Conservation (phyloP, 352 stramenopile species). For the Globisporangium lucens region DNA sequence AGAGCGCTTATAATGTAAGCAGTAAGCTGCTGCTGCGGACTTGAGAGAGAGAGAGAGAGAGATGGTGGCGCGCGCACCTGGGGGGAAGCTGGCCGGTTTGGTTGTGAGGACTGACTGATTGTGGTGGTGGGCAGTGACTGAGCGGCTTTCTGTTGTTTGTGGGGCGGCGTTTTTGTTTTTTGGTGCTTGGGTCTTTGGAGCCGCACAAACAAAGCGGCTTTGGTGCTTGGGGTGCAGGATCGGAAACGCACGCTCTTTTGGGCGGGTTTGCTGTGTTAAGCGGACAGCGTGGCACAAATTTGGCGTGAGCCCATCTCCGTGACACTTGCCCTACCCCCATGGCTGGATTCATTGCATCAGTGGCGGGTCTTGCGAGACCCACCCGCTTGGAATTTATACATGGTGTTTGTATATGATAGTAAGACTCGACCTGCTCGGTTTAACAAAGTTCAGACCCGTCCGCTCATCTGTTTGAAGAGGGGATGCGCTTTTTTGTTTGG, state of each 20-base stretch:
- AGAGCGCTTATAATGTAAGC: too few relatives aligned
- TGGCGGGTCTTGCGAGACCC: background rate
- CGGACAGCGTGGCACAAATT: background rate
- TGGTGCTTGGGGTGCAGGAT: slow-evolving; percentile 10
- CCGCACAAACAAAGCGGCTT: background rate
- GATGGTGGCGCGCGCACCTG: background rate
- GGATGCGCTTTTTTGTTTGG: too few relatives aligned
- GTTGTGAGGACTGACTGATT: background rate
- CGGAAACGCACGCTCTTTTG: background rate
- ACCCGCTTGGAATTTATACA: too few relatives aligned
- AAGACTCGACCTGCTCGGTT: too few relatives aligned
- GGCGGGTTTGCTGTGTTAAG: background rate
- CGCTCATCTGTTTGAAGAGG: too few relatives aligned
- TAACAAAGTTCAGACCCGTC: too few relatives aligned
- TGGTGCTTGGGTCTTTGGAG: slow-evolving; percentile 1
- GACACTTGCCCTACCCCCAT: background rate
- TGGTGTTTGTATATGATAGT: too few relatives aligned
- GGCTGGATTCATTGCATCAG: background rate
- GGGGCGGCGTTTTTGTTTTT: background rate
- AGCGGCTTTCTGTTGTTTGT: background rate
- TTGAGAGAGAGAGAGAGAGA: background rate
- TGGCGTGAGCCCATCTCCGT: background rate
- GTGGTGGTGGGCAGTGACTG: slow-evolving; percentile 4
- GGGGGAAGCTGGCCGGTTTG: background rate
- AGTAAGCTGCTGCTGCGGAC: too few relatives aligned